Conservation (phyloP, 192 early-diverging fungal species). For the Phlyctochytrium bullatum region DNA sequence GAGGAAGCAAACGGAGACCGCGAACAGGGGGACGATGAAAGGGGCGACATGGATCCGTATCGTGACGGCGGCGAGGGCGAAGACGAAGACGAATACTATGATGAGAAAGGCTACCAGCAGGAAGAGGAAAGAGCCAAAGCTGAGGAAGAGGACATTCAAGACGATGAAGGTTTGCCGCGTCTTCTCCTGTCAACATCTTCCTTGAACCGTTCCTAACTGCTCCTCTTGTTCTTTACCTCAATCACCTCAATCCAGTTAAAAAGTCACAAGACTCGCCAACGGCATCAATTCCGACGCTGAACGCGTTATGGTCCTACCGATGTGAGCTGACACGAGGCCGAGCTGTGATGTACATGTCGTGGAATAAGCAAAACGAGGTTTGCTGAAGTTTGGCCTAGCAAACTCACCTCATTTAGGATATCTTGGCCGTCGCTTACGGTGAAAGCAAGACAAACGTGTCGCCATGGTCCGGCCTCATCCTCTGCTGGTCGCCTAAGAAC, state of each 20-base stretch:
- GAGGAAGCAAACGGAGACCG: no score
- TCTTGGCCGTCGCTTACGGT: conserved; percentile 57
- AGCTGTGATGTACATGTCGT: conserved; percentile 48
- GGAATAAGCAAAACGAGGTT: conserved; percentile 61
- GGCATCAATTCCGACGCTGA: conserved; percentile 43
- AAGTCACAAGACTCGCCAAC: conserved; percentile 15
- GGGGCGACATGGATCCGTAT: neutral
- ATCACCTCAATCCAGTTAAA: neutral
- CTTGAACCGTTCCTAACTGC: no score
- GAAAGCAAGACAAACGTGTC: conserved; percentile 34
- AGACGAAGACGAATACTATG: conserved; percentile 8
- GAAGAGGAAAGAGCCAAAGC: conserved; percentile 18
- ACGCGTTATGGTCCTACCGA: conserved; percentile 51
- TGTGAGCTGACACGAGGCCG: conserved; percentile 56
- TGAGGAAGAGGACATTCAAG: conserved; percentile 9
- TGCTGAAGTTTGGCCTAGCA: neutral
- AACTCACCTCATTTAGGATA: conserved; percentile 36
- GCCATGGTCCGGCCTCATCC: conserved; percentile 39
- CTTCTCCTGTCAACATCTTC: no score
- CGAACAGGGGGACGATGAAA: conserved; percentile 4
- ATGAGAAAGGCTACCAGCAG: conserved; percentile 8
- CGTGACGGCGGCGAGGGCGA: neutral
- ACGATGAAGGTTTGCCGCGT: neutral
- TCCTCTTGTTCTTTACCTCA: neutral
- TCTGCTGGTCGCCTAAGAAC: conserved; percentile 59